These are phyloP conservation scores for Lasiosphaeria ovina DNA, from an alignment of 495 filamentous ascomycete species.

Conservation along the genomic window DNA sequence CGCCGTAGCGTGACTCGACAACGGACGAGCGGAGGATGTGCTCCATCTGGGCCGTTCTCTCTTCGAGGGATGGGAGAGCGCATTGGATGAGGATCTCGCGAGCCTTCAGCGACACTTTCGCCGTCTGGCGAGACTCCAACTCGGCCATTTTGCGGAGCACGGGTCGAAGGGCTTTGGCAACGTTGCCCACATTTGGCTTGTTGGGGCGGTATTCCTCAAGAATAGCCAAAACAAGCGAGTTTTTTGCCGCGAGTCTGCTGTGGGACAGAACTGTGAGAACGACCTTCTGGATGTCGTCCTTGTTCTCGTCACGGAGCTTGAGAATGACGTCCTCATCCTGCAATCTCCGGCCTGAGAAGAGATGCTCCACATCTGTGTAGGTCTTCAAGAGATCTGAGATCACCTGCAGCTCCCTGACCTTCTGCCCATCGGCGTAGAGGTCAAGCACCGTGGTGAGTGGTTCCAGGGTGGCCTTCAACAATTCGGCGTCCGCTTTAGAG, in stretches of 20 bases:
- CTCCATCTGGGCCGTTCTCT: constrained; percentile 94
- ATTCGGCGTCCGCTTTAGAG: constrained; percentile 58
- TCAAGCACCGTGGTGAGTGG: constrained; percentile 80
- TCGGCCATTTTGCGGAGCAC: constrained; percentile 84
- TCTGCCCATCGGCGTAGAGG: constrained; percentile 82
- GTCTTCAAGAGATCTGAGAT: constrained; percentile 74
- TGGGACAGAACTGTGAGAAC: constrained; percentile 90
- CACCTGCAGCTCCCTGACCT: constrained; percentile 82
- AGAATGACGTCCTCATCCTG: constrained; percentile 95
- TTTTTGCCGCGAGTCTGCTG: constrained; percentile 88
- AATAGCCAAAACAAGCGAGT: constrained; percentile 88
- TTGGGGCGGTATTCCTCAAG: constrained; percentile 93
- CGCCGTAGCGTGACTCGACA: constrained; percentile 93
- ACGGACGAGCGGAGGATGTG: constrained; percentile 96
- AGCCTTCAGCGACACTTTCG: constrained; percentile 95
- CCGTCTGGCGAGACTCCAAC: constrained; percentile 79
- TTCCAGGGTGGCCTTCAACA: constrained; percentile 70
- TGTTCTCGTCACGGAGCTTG: constrained; percentile 92
- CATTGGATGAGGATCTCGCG: constrained; percentile 96
- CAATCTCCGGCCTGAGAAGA: constrained; percentile 78
- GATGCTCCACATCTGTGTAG: constrained; percentile 78
- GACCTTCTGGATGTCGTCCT: constrained; percentile 80
- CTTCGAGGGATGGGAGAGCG: constrained; percentile 91
- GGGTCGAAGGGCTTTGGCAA: constrained; percentile 82
- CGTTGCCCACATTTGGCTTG: constrained; percentile 82